Percentiles rank a stretch among this genome's conserved stretches.
Conservation (phyloP, 2,329 filamentous ascomycete genomes). For the Claviceps lovelessii region DNA sequence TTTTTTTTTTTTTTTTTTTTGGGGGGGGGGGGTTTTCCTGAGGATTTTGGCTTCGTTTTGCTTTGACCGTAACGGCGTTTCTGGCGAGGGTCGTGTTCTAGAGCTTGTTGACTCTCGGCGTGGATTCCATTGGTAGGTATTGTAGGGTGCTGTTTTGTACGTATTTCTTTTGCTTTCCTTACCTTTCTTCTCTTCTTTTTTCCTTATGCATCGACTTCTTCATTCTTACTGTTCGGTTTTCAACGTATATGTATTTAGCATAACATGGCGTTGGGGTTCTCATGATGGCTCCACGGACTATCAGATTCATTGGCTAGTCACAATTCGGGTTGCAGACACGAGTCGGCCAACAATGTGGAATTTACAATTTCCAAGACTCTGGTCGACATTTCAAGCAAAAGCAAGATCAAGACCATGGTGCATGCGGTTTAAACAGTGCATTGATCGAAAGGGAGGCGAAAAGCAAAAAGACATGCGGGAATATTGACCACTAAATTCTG, state of each 20-base stretch:
- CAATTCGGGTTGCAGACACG: no score
- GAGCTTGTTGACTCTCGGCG: neutral
- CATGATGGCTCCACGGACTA: neutral
- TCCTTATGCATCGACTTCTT: neutral
- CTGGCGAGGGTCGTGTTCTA: neutral
- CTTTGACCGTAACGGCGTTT: neutral
- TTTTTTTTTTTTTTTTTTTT: neutral
- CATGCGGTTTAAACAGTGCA: no score
- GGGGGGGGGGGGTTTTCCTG: no score
- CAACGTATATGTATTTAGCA: neutral
- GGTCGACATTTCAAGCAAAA: neutral
- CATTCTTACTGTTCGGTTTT: neutral
- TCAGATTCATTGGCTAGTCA: neutral
- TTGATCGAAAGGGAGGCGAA: neutral
- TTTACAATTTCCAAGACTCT: neutral
- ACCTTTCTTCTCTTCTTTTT: neutral
- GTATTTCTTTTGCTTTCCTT: neutral
- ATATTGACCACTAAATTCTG: neutral
- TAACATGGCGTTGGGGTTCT: constrained; percentile 2
- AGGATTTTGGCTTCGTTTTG: neutral
- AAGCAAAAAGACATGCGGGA: neutral
- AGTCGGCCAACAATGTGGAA: neutral
- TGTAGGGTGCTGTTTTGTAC: neutral
- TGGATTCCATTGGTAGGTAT: neutral
- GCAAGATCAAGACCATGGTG: neutral